A percentile compares a stretch with the other conserved stretches of the same genome.
phyloP scores from a whole-genome alignment of 2,329 filamentous ascomycete species.

The Sphaceloma murrayae region DNA sequence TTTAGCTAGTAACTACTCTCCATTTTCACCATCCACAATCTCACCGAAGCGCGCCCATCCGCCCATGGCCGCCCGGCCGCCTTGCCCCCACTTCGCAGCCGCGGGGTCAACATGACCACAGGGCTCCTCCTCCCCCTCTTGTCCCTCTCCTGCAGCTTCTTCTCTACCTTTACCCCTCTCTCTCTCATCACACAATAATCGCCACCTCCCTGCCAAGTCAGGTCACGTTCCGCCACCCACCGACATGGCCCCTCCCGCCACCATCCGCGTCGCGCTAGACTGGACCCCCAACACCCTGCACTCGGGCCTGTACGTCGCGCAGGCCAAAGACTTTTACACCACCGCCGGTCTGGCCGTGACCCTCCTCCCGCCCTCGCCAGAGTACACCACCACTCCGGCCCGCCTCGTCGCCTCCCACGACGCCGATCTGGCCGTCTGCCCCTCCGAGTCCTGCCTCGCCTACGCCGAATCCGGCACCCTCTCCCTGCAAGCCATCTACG shows the following conservation, averaged over 20 bases:
- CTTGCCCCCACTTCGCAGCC: too few species aligned
- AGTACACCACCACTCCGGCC: slow-evolving; percentile 26
- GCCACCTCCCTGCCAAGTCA: too few species aligned
- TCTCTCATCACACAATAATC: too few species aligned
- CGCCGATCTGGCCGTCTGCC: slow-evolving; percentile 28
- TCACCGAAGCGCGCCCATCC: too few species aligned
- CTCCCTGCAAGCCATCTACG: slow-evolving; percentile 27
- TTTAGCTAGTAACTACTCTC: too few species aligned
- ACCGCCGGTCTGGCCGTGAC: slow-evolving; percentile 23
- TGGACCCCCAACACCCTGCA: slow-evolving; percentile 31
- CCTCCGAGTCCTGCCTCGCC: slow-evolving; percentile 27
- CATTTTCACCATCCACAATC: too few species aligned
- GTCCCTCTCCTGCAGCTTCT: too few species aligned
- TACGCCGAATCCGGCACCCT: slow-evolving; percentile 26
- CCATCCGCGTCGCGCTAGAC: slow-evolving; percentile 26
- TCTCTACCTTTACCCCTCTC: too few species aligned
- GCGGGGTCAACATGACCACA: too few species aligned
- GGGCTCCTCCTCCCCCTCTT: too few species aligned
- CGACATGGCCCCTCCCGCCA: slow-evolving; percentile 18
- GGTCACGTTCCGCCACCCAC: too few species aligned
- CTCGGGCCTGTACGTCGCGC: slow-evolving; percentile 26
- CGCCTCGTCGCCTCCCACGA: slow-evolving; percentile 24
- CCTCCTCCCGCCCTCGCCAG: slow-evolving; percentile 24
- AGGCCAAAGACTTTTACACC: slow-evolving; percentile 22
- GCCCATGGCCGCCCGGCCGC: too few species aligned